Percentiles rank a stretch among this genome's conserved stretches.
These are phyloP conservation scores for Rubia peregrina DNA, from an alignment of 305 asterid genomes.

Conservation along the genomic window DNA sequence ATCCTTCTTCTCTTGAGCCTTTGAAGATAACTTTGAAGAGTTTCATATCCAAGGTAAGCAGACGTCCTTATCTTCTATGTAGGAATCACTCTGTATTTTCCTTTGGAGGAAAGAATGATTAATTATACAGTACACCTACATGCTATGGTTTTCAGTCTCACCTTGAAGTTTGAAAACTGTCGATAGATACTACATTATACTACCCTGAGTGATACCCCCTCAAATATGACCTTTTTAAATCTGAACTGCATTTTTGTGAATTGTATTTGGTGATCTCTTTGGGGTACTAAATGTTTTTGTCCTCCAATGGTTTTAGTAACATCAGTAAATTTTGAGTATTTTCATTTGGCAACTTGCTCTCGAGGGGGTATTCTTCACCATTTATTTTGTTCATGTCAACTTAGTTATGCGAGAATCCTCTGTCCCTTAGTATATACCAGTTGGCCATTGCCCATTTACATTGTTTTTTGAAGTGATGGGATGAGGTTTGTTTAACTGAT, in stretches of 20 bases:
- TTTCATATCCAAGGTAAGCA: slow-evolving; percentile 26
- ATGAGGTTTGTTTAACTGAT: neutral
- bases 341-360: neutral
- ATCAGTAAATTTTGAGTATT: neutral
- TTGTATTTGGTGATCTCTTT: neutral
- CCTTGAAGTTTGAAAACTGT: neutral
- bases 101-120: neutral
- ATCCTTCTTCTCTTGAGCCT: slow-evolving; percentile 25
- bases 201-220: neutral
- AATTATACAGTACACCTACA: neutral
- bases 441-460: neutral
- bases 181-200: neutral
- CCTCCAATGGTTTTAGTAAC: neutral
- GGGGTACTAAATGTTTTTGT: neutral
- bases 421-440: neutral
- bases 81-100: neutral
- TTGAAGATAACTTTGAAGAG: slow-evolving; percentile 26
- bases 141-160: neutral
- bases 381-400: neutral
- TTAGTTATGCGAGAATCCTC: neutral
- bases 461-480: neutral
- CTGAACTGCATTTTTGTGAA: neutral
- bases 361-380: neutral
- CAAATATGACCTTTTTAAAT: no score
- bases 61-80: neutral